Evolutionary conservation across 805 yeast species (phyloP).

Genomic region (Lachancea sp.): DNA sequence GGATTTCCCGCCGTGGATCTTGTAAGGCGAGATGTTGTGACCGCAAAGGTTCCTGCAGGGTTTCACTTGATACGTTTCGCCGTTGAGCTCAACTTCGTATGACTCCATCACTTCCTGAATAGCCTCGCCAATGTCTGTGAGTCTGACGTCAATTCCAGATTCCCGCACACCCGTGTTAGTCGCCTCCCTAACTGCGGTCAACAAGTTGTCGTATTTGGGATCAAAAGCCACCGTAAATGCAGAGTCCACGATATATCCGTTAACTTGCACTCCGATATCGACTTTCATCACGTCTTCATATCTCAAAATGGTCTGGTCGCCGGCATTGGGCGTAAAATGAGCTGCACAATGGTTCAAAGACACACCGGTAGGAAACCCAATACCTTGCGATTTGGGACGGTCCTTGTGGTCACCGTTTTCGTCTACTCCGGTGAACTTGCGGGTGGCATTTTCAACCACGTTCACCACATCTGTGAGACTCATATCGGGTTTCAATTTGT

Average conservation of each 20-base stretch:
- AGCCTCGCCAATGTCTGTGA: constrained; percentile 93
- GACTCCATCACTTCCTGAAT: constrained; percentile 97
- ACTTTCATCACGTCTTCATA: constrained; percentile 95
- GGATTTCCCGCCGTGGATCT: constrained; percentile 90
- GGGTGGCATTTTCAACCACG: constrained; percentile 75
- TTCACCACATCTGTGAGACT: constrained; percentile 85
- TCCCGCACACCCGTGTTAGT: constrained; percentile 89
- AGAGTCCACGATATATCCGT: constrained; percentile 89
- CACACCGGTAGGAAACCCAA: constrained; percentile 98
- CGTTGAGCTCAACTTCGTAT: constrained; percentile 85
- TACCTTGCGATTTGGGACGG: constrained; percentile 54
- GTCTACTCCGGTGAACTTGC: constrained; percentile 62
- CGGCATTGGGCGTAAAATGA: constrained; percentile 94
- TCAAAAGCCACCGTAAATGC: constrained; percentile 91
- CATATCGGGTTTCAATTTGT: constrained; percentile 83
- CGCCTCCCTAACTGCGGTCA: constrained; percentile 85
- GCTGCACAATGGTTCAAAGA: constrained; percentile 94
- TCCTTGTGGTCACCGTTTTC: constrained; percentile 45
- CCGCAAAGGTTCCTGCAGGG: constrained; percentile 91
- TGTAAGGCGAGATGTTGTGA: constrained; percentile 78
- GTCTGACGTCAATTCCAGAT: constrained; percentile 92
- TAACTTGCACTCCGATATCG: constrained; percentile 93
- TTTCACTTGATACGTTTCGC: constrained; percentile 77
- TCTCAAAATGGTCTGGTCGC: constrained; percentile 73
- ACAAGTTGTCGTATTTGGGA: constrained; percentile 69